A percentile compares a stretch with the other conserved stretches of the same genome.
phyloP scores from a whole-genome alignment of 2,329 filamentous ascomycete genomes.

The Nectriaceae sp. region DNA sequence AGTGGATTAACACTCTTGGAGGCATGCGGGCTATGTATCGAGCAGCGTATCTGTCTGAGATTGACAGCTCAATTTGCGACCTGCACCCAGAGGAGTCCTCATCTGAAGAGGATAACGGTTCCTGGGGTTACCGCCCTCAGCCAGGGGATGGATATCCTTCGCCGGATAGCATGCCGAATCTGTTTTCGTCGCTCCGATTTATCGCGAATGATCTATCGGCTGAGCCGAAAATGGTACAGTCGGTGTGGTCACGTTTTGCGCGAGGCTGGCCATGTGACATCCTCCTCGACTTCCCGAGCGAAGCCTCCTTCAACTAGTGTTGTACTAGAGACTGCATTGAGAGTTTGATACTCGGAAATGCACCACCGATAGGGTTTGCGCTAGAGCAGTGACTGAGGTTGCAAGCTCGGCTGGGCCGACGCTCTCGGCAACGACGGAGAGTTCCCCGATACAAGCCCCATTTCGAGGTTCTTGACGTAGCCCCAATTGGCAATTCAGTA shows the following conservation, averaged over 20 bases:
- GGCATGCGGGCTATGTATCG: background rate
- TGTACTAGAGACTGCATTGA: too few species aligned
- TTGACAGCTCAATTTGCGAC: background rate
- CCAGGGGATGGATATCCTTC: background rate
- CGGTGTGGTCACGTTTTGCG: background rate
- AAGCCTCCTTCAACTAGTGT: too few species aligned
- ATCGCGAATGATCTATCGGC: background rate
- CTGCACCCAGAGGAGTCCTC: background rate
- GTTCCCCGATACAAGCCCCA: too few species aligned
- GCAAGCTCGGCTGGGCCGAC: too few species aligned
- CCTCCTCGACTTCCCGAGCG: too few species aligned
- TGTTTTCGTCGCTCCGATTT: background rate
- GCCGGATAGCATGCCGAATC: background rate
- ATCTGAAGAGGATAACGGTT: background rate
- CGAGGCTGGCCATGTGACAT: too few species aligned
- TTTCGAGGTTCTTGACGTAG: too few species aligned
- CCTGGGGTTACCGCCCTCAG: background rate
- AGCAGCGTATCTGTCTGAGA: background rate
- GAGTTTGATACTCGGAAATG: too few species aligned
- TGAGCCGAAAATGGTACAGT: background rate
- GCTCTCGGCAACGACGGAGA: too few species aligned
- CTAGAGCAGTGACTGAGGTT: too few species aligned
- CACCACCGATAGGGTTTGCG: too few species aligned
- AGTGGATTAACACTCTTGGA: background rate
- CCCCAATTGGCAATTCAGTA: too few species aligned